Conservation (phyloP, 768 basidiomycete species). For the Russula griseocarnosa region DNA sequence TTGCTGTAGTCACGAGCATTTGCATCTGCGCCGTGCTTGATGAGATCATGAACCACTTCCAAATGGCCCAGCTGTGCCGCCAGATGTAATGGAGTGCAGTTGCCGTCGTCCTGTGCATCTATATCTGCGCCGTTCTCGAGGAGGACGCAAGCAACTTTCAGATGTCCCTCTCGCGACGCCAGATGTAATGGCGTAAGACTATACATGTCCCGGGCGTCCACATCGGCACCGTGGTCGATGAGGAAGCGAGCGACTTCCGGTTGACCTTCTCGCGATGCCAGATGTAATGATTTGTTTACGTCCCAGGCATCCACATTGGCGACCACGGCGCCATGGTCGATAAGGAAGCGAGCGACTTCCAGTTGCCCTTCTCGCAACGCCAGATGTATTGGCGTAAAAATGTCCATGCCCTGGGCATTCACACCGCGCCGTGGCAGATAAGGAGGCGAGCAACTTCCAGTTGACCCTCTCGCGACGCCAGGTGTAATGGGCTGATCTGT, state of each 20-base stretch:
- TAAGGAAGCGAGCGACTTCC: not conserved
- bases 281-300: too few relatives aligned
- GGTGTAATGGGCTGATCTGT: not conserved
- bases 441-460: not conserved
- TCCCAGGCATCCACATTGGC: not conserved
- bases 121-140: not conserved
- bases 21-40: not conserved
- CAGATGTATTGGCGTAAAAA: not conserved
- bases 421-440: not conserved
- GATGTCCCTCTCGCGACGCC: not conserved
- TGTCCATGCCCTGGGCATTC: not conserved
- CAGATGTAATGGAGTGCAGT: not conserved
- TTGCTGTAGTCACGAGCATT: not conserved
- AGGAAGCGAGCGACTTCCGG: not conserved
- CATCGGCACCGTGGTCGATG: not conserved
- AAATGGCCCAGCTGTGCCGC: not conserved
- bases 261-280: not conserved
- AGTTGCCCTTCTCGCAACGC: not conserved
- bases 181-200: not conserved
- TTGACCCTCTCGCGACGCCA: not conserved
- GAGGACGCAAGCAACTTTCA: not conserved
- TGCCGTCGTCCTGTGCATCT: not conserved
- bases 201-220: not conserved
- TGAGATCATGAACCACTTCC: not conserved
- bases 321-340: not conserved